phyloP scores from a whole-genome alignment of 345 rosid genomes.

The Salix koriyanagi region DNA sequence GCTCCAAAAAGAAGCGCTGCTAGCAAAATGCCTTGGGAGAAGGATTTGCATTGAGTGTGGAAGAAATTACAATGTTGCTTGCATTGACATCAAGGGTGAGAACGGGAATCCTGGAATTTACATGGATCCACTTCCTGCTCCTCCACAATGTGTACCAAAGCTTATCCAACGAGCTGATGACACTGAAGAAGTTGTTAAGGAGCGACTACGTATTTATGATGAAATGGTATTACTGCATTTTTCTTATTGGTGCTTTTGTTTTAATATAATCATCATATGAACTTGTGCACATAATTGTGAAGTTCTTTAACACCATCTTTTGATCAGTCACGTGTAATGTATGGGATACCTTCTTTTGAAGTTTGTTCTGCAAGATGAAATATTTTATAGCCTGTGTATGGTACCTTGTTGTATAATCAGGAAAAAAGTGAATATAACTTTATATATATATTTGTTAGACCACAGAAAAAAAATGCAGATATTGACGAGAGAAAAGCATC shows the following conservation, averaged over 20 bases:
- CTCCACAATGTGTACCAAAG: constrained; percentile 74
- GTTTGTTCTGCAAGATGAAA: not conserved
- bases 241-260: not conserved
- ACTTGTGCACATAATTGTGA: not conserved
- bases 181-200: constrained; percentile 85
- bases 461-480: not conserved
- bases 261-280: not conserved
- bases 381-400: not conserved
- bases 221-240: constrained; percentile 45
- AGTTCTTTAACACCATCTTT: not conserved
- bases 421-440: not conserved
- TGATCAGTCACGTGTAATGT: not conserved
- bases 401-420: not conserved
- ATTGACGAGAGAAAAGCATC: no score
- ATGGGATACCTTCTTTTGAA: not conserved
- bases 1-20: constrained; percentile 82
- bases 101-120: constrained; percentile 72
- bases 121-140: constrained; percentile 96
- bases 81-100: constrained; percentile 78
- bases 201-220: constrained; percentile 70
- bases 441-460: not conserved
- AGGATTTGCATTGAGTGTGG: constrained; percentile 91
- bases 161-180: constrained; percentile 87
- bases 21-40: constrained; percentile 94
- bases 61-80: constrained; percentile 79